Evolutionary conservation across 441 rosid genomes (phyloP).

Genomic region (Populus hybrid): DNA sequence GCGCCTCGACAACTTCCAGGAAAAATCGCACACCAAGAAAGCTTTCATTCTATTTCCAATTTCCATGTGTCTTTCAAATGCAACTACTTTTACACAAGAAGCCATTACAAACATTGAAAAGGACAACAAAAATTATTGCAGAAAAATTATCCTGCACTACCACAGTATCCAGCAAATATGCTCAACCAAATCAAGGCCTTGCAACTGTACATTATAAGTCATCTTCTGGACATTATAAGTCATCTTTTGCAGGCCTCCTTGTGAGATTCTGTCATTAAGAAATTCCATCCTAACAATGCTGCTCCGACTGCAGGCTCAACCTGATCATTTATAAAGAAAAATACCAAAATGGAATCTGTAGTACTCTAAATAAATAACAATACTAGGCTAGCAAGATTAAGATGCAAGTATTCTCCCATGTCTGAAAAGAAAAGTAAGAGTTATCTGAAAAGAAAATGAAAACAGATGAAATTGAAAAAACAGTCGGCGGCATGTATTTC

Average conservation of each 20-base stretch:
- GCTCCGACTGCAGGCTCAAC: slow-evolving; percentile 80
- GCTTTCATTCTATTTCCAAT: too few relatives aligned
- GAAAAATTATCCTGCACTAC: slow-evolving; percentile 13
- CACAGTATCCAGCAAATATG: slow-evolving; percentile 4
- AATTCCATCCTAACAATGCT: slow-evolving; percentile 62
- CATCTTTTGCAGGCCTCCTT: slow-evolving; percentile 27
- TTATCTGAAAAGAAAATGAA: too few relatives aligned
- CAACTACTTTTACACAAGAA: not conserved
- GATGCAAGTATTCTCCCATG: not conserved
- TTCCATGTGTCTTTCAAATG: not conserved
- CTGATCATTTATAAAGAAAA: slow-evolving; percentile 29
- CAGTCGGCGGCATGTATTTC: too few relatives aligned
- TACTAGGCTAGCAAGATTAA: not conserved
- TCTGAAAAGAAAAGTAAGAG: too few relatives aligned
- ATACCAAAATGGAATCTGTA: not conserved
- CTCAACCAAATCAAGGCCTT: slow-evolving; percentile 10
- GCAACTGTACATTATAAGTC: slow-evolving; percentile 27
- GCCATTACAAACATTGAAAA: not conserved
- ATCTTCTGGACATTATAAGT: slow-evolving; percentile 3
- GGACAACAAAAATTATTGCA: not conserved
- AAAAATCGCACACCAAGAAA: too few relatives aligned
- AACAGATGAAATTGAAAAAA: too few relatives aligned
- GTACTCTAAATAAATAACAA: not conserved
- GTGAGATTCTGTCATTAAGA: slow-evolving; percentile 37
- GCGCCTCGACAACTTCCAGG: too few relatives aligned